Base-by-base conservation (phyloP, 345 rosid species). In the Geranium brycei region DNA sequence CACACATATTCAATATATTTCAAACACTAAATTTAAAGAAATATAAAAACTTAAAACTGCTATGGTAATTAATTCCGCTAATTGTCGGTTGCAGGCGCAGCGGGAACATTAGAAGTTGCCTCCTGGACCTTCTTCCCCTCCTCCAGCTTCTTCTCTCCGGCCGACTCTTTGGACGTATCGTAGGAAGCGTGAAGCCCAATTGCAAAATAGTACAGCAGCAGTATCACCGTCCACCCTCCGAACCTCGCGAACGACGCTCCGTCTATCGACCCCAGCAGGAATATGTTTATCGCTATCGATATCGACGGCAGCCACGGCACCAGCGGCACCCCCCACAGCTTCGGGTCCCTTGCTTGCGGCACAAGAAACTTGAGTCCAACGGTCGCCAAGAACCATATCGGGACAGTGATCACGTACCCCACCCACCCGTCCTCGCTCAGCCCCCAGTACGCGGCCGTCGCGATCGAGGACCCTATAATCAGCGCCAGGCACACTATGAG, bases 271-370 rank as follows among this genome's bases (percentile, higher is more conserved):
- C 83, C 83, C 1, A 80, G 69, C n/a, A 80, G 73, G 73, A 77
- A 80, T 41, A 80, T 66, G 67, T 80, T 77, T 63, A 80, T 72
- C 1, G 75, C 31, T 11, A 80, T 75, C 1, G 83, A 80, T 12
- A 67, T 63, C 0, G 80, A 80, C 0, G 81, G 83, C 55, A 80
- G 35, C 81, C 81, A 80, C 11, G 81, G 83, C 53, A 80, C 83
- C 16, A 80, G 57, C 1, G 81, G 83, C 47, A 74, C 83, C 0
- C 79, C 81, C 81, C 83, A 77, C 4, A 77, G 47, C 56, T 62
- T 74, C 5, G 83, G 81, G 1, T 75, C 60, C 30, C 70, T 70
- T 11, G 81, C 83, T 1, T 69, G 76, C 0, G 83, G 83, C 3
- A 79, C 78, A 19, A 73, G 64, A 4, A 72, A 19, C 8, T 35